Evolutionary conservation across 495 filamentous ascomycete species (phyloP).

Genomic region (Arthonia radiata): DNA sequence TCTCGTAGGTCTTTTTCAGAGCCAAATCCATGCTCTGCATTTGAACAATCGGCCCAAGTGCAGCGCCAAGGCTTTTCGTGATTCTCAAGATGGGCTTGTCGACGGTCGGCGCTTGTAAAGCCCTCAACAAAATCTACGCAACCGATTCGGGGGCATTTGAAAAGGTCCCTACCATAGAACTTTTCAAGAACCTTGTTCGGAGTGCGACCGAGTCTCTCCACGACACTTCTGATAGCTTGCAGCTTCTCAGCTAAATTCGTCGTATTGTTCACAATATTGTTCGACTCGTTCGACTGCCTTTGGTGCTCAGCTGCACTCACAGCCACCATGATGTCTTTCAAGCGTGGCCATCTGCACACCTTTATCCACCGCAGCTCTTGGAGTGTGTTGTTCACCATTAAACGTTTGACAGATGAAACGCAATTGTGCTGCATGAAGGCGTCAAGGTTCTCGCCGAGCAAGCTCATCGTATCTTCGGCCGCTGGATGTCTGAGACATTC

Average conservation of each 20-base stretch:
- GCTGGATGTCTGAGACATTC: too few relatives aligned
- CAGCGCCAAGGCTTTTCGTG: slow-evolving; percentile 4
- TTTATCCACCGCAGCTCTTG: too few relatives aligned
- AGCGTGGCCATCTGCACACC: too few relatives aligned
- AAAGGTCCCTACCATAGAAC: slow-evolving; percentile 2
- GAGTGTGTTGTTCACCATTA: too few relatives aligned
- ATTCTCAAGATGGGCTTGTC: slow-evolving; percentile 2
- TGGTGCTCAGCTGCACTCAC: slow-evolving; percentile 2
- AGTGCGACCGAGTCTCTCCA: slow-evolving; percentile 1
- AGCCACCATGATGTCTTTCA: slow-evolving; percentile 1
- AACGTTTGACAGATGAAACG: too few relatives aligned
- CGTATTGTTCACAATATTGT: background rate
- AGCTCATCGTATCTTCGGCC: too few relatives aligned
- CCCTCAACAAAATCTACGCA: slow-evolving; percentile 2
- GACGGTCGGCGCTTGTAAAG: slow-evolving; percentile 1
- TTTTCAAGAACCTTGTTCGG: background rate
- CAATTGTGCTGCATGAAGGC: too few relatives aligned
- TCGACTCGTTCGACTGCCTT: slow-evolving; percentile 1
- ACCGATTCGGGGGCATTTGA: slow-evolving; percentile 4
- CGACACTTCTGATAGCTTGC: background rate
- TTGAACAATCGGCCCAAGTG: too few relatives aligned
- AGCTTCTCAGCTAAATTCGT: slow-evolving; percentile 1
- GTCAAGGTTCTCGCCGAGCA: too few relatives aligned
- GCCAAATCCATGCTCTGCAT: too few relatives aligned
- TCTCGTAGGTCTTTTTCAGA: too few relatives aligned